Evolutionary conservation across 352 stramenopile genomes (phyloP), one percentile per base, ranked within the genome.

Genomic region (Elongisporangium senticosum): DNA sequence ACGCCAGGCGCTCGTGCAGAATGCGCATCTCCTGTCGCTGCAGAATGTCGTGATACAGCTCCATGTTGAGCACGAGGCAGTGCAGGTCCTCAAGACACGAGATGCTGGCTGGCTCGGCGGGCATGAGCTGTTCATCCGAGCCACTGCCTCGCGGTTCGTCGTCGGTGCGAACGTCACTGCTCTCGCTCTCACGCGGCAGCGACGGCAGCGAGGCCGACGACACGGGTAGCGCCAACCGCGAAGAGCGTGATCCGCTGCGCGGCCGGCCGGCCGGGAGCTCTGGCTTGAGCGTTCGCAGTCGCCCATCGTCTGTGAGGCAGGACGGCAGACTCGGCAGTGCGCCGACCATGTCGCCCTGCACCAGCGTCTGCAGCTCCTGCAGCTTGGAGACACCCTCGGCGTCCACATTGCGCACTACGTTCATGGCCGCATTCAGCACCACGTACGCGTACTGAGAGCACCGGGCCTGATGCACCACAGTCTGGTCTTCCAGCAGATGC

Each of bases 331-430:
- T 88, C 72, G 4, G 72, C 13, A 43, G 33, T 2, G 33, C 56
- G n/a, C 78, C 75, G 10, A 88, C 63, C n/a, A 74, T 68, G 28
- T 88, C 75, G 43, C 78, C 78, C 49, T 86, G 74, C 47, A 74
- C 79, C 1, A 85, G 55, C 19, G 72, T 83, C 33, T 62, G 74
- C n/a, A 88, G 72, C 53, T 88, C 78, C 4, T 75, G 75, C 4
- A 70, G 63, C 40, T 75, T 83, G 21, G 74, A 79, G 20, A 72
- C n/a, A 22, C 74, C 78, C 15, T 62, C 51, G 37, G 63, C 64
- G n/a, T 62, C 74, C 0, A 85, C 55, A 6, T 77, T 78, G 50
- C 72, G 73, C 17, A 88, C 74, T 4, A 86, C 64, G 20, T 74
- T 60, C 2, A 72, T 71, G 5, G 68, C 61, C 0, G 65, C 58